These are phyloP conservation scores for Phytophthora fragariaefolia DNA, from an alignment of 352 stramenopile species.

Conservation along the genomic window DNA sequence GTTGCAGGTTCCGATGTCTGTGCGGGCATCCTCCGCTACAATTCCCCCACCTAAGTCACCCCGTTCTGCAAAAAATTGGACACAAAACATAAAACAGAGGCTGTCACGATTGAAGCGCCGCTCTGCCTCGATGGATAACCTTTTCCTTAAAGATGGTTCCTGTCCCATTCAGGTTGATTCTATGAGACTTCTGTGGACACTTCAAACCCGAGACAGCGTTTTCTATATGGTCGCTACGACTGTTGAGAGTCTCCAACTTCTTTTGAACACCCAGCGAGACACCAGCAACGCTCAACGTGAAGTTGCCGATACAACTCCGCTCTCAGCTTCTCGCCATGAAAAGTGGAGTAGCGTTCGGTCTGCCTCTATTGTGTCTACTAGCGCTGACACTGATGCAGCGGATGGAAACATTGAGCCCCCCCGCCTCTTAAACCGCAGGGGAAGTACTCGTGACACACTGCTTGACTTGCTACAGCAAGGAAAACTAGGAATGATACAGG, in stretches of 20 bases:
- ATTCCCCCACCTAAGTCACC: slow-evolving; percentile 29
- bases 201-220: slow-evolving; percentile 73
- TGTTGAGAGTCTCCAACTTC: slow-evolving; percentile 53
- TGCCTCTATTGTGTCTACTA: slow-evolving; percentile 22
- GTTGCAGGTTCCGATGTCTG: slow-evolving; percentile 20
- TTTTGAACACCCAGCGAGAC: slow-evolving; percentile 45
- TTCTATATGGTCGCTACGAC: slow-evolving; percentile 76
- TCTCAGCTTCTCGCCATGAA: slow-evolving; percentile 10
- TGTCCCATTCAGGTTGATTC: slow-evolving; percentile 84
- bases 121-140: slow-evolving; percentile 77
- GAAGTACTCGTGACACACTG: slow-evolving; percentile 65
- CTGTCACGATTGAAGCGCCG: slow-evolving; percentile 62
- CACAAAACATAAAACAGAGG: slow-evolving; percentile 59
- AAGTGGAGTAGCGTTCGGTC: slow-evolving; percentile 34
- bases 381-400: neutral
- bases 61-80: slow-evolving; percentile 53
- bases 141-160: slow-evolving; percentile 72
- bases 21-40: slow-evolving; percentile 19
- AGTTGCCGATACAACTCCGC: neutral
- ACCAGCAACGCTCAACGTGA: slow-evolving; percentile 15
- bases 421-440: slow-evolving; percentile 31
- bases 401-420: slow-evolving; percentile 4
- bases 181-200: slow-evolving; percentile 83
- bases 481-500: slow-evolving; percentile 55
- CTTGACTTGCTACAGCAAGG: slow-evolving; percentile 79